Base-by-base conservation (phyloP, 306 rosid genomes). In the Carpinus viminea region DNA sequence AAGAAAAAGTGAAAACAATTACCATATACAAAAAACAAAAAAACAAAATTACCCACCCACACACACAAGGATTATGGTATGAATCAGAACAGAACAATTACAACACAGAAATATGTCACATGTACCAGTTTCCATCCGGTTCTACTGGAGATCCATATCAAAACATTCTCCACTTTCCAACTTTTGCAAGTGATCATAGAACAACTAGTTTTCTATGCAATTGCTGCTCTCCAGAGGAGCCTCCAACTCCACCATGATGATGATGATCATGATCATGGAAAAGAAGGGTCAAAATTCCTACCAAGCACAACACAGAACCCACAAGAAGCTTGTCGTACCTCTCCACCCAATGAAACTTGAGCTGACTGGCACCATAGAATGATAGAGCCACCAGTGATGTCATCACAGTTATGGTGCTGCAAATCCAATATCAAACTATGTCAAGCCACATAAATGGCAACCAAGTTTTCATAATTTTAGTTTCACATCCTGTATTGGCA, bases 261-360 rank as follows among this genome's bases (percentile, higher is more conserved):
- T 80, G 83, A 76, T 86, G 89, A 68, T 88, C 90, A 45, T 90
- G 94, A 82, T 90, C 78, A 59, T 89, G 96, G 53, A 94, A 94
- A 74, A 92, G 31, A 56, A 94, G 89, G 17, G 98, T 94, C 86
- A 94, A 81, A 7, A 94, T 18, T 86, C 98, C 98, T 2, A 94
- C 97, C 76, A 92, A 74, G 74, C 97, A 92, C 60, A 94, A 80
- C 72, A 92, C 97, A 1, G 93, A 89, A 71, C 98, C 98, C 43
- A 94, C 98, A 41, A 94, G 97, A 82, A 88, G 97, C 75, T 91
- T 94, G 89, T 94, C 98, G 38, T 94, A 92, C 7, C 93, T 90
- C 90, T 94, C 98, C 76, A 94, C 97, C 97, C 97, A 94, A 57
- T 94, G 97, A 88, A 94, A 94, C 88, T 94, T 94, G 72, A 94